A percentile compares a stretch with the other conserved stretches of the same genome.
These are phyloP conservation scores for Murraya paniculata DNA, from an alignment of 345 rosid genomes.

Conservation along the genomic window DNA sequence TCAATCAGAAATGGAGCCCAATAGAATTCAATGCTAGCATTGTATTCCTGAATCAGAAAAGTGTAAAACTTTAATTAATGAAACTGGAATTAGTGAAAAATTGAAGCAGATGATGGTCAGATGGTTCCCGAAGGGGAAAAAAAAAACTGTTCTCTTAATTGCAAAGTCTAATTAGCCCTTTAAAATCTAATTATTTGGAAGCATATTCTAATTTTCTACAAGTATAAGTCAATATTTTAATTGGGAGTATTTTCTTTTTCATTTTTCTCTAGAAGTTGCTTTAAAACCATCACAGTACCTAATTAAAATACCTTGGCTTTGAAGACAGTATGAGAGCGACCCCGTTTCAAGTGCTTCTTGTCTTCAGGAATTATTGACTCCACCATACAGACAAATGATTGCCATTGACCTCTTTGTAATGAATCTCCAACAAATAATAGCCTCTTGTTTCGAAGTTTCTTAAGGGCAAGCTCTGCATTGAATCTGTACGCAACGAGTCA, in stretches of 20 bases:
- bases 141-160: too few species aligned
- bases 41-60: conserved; percentile 51
- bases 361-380: conserved; percentile 60
- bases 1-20: conserved; percentile 94
- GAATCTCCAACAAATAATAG: conserved; percentile 87
- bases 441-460: conserved; percentile 70
- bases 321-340: conserved; percentile 50
- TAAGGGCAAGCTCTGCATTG: conserved; percentile 55
- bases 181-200: too few species aligned
- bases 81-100: neutral
- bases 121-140: too few species aligned
- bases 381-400: conserved; percentile 82
- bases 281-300: neutral
- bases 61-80: neutral
- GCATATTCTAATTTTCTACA: too few species aligned
- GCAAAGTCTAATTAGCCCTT: too few species aligned
- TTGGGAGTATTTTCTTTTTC: neutral
- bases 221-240: too few species aligned
- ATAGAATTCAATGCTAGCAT: conserved; percentile 76
- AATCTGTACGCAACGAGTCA: conserved; percentile 40
- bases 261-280: neutral
- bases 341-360: conserved; percentile 57
- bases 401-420: conserved; percentile 84
- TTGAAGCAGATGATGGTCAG: too few species aligned
- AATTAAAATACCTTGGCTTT: conserved; percentile 51